A percentile compares a stretch with the other conserved stretches of the same genome.
Conservation (phyloP, 2,329 filamentous ascomycete genomes). For the Aspergillus intermedius region DNA sequence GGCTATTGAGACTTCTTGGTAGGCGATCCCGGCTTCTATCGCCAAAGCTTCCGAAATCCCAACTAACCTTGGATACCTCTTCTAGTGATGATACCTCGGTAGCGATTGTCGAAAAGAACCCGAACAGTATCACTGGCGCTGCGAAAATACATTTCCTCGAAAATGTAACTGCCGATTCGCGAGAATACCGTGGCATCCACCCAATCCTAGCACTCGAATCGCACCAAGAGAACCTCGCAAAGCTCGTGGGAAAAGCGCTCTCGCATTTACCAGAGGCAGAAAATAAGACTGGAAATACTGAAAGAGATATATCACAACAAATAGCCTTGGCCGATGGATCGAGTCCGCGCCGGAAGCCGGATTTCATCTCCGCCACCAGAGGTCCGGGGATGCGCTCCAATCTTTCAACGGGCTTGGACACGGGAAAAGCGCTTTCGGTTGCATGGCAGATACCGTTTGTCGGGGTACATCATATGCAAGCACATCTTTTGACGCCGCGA, state of each 20-base stretch:
- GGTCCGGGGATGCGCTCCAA: conserved; percentile 84
- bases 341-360: conserved; percentile 49
- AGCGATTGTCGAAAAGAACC: conserved; percentile 62
- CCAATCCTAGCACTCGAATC: conserved; percentile 68
- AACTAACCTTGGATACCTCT: conserved; percentile 1
- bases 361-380: conserved; percentile 83
- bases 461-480: conserved; percentile 95
- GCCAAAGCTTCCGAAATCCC: background rate
- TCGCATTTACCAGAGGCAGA: conserved; percentile 43
- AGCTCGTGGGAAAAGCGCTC: conserved; percentile 61
- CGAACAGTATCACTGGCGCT: conserved; percentile 7
- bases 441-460: conserved; percentile 79
- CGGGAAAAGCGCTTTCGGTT: conserved; percentile 77
- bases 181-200: conserved; percentile 68
- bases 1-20: conserved; percentile 44
- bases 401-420: conserved; percentile 69
- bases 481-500: conserved; percentile 81
- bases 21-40: conserved; percentile 4
- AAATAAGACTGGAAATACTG: background rate
- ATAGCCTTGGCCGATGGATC: conserved; percentile 17
- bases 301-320: conserved; percentile 1
- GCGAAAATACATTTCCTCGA: conserved; percentile 69
- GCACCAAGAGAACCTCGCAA: conserved; percentile 65
- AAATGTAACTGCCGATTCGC: conserved; percentile 75
- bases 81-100: conserved; percentile 83